Base-by-base conservation (phyloP, 2,329 filamentous ascomycete genomes). In the Alternaria metachromatica region DNA sequence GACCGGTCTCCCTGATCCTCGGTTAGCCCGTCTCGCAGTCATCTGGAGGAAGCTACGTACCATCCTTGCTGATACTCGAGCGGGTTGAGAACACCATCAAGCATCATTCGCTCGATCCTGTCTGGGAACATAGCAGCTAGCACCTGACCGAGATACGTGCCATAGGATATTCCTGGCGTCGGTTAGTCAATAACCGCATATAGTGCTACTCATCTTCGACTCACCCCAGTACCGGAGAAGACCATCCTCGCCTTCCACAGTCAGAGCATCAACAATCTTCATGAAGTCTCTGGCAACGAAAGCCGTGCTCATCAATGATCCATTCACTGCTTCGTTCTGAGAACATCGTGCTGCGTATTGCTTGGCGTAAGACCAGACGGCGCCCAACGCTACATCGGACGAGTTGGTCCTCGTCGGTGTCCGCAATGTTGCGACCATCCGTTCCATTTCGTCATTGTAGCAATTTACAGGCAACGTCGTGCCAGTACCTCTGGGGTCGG, bases 1-100 rank as follows among this genome's bases (percentile, higher is more conserved):
- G 37, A 3, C 37, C n/a, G 2, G 9, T 41, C n/a, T 41, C 37
- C 37, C 37, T 41, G 3, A 1, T 6, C 0, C n/a, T 18, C n/a
- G 0, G n/a, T 41, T 1, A 41, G 37, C n/a, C 5, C 5, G 5
- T 41, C 0, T 1, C n/a, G n/a, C 15, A 18, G 0, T 41, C 37
- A 41, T 18, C 5, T 41, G 3, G 1, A 10, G 5, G 37, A 3
- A 18, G 4, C 5, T 11, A 10, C 3, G 4, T 6, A 41, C 37
- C 37, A 41, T 41, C 37, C 37, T 41, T 41, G 37, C 15, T 41
- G 37, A 11, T 41, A 41, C 9, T 41, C 37, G n/a, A 41, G 37
- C 8, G 37, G 9, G 3, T 41, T 3, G 0, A 41, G n/a, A 11
- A 41, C 37, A 3, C 37, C 37, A 11, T 41, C 37, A 0, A 41